Evolutionary conservation across 345 rosid genomes (phyloP), one percentile per base, ranked within the genome.

Genomic region (Zanthoxylum bungeanum): DNA sequence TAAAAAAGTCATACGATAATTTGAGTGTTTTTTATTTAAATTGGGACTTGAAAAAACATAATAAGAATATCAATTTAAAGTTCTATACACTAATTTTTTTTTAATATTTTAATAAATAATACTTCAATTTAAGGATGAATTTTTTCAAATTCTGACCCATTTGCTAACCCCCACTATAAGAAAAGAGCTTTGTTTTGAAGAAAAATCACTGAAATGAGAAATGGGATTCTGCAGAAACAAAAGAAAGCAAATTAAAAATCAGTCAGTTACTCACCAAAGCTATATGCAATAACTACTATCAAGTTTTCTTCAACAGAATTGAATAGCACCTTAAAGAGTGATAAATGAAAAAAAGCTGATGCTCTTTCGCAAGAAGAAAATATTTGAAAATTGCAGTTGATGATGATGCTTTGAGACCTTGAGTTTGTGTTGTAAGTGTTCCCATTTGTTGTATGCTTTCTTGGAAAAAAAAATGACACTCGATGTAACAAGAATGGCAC

Each of bases 121-220:
- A n/a, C n/a, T n/a, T n/a, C n/a, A n/a, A n/a, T n/a, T n/a, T n/a
- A n/a, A n/a, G n/a, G n/a, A n/a, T n/a, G n/a, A n/a, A n/a, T n/a
- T n/a, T n/a, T n/a, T n/a, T n/a, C n/a, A n/a, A n/a, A n/a, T n/a
- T n/a, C n/a, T n/a, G n/a, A n/a, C n/a, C n/a, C n/a, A n/a, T n/a
- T n/a, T n/a, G n/a, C n/a, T n/a, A n/a, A n/a, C n/a, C n/a, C n/a
- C n/a, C n/a, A n/a, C n/a, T n/a, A n/a, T n/a, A n/a, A 81, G 69
- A 70, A 88, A 88, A 61, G 69, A 64, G 46, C 64, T 82, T 74
- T 73, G 73, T 71, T 75, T 87, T 19, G 87, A 81, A 76, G 84
- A 80, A 58, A 85, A 84, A 33, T 79, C 77, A 37, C 39, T 51
- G 40, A 68, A 83, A 82, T 72, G 77, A 74, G 86, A 80, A 80